phyloP scores from a whole-genome alignment of 495 filamentous ascomycete genomes.

The Penicillium alfredii region DNA sequence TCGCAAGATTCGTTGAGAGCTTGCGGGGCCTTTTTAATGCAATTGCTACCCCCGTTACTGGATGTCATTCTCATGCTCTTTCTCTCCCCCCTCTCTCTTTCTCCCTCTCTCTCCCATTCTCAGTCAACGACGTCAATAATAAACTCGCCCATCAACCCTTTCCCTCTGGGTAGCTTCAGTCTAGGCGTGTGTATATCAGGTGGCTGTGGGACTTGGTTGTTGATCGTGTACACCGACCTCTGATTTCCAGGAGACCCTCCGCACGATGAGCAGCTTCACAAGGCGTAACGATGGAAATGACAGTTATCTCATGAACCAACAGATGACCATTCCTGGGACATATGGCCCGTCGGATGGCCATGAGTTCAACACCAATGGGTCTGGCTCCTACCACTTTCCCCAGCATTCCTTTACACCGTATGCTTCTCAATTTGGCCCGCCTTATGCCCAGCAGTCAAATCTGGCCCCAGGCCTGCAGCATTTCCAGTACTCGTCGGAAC shows the following conservation, averaged over 20 bases:
- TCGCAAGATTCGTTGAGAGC: slow-evolving; percentile 15
- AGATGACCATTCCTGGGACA: slow-evolving; percentile 27
- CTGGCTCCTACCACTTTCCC: slow-evolving; percentile 30
- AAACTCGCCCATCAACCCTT: too few species aligned
- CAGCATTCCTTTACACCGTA: slow-evolving; percentile 35
- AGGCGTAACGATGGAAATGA: slow-evolving; percentile 35
- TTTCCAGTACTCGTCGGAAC: slow-evolving; percentile 30
- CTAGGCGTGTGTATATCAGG: too few species aligned
- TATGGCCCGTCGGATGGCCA: slow-evolving; percentile 31
- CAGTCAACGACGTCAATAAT: too few species aligned
- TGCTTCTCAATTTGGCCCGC: slow-evolving; percentile 28
- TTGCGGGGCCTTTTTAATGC: slow-evolving; percentile 24
- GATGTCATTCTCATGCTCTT: slow-evolving; percentile 3
- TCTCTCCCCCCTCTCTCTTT: slow-evolving; percentile 1
- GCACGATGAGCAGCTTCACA: slow-evolving; percentile 34
- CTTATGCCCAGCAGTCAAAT: slow-evolving; percentile 30
- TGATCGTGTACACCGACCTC: background rate
- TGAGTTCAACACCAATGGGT: slow-evolving; percentile 29
- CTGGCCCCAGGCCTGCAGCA: slow-evolving; percentile 27
- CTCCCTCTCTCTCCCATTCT: too few species aligned
- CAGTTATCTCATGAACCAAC: slow-evolving; percentile 35
- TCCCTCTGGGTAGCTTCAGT: too few species aligned
- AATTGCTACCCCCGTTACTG: slow-evolving; percentile 16
- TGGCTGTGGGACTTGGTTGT: too few species aligned
- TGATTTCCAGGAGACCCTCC: background rate